Conservation (phyloP, 1,284 basidiomycete genomes). For the Cystobasidiaceae sp. region DNA sequence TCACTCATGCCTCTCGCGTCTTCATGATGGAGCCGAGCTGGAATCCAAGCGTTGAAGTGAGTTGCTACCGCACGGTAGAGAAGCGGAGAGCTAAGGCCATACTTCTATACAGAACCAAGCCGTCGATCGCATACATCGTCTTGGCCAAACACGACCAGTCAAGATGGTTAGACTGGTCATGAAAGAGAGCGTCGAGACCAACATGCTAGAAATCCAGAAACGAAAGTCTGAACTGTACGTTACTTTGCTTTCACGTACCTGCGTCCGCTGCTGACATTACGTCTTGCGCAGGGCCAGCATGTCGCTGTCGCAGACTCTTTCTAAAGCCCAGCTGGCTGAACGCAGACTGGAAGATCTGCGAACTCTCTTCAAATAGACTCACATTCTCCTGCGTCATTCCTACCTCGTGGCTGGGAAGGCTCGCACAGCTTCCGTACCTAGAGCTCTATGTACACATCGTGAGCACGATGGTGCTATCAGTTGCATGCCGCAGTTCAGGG, state of each 20-base stretch:
- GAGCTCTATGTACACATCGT: no score
- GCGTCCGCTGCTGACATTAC: conserved; percentile 46
- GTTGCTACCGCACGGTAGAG: not conserved
- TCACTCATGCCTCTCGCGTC: conserved; percentile 44
- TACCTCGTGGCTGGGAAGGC: no score
- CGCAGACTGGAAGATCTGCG: conserved; percentile 41
- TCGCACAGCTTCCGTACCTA: no score
- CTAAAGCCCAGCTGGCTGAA: conserved; percentile 42
- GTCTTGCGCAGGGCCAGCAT: conserved; percentile 32
- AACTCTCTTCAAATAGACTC: conserved; percentile 36
- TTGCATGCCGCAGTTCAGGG: no score
- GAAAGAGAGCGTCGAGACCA: conserved; percentile 79
- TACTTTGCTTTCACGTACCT: conserved; percentile 51
- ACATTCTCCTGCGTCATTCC: no score
- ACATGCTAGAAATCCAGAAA: conserved; percentile 65
- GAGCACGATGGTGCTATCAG: no score
- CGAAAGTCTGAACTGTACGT: conserved; percentile 76
- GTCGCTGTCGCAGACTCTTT: conserved; percentile 42
- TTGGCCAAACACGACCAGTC: conserved; percentile 85
- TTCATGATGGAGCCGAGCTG: conserved; percentile 73
- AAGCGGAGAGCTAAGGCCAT: conserved; percentile 51
- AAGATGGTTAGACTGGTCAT: conserved; percentile 90
- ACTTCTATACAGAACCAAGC: conserved; percentile 61
- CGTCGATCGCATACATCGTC: conserved; percentile 66
- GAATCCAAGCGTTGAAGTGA: conserved; percentile 47